Percentiles rank a stretch among this genome's conserved stretches.
These are phyloP conservation scores for Polyrhizophydium stewartii DNA, from an alignment of 371 early-diverging fungal species.

Conservation along the genomic window DNA sequence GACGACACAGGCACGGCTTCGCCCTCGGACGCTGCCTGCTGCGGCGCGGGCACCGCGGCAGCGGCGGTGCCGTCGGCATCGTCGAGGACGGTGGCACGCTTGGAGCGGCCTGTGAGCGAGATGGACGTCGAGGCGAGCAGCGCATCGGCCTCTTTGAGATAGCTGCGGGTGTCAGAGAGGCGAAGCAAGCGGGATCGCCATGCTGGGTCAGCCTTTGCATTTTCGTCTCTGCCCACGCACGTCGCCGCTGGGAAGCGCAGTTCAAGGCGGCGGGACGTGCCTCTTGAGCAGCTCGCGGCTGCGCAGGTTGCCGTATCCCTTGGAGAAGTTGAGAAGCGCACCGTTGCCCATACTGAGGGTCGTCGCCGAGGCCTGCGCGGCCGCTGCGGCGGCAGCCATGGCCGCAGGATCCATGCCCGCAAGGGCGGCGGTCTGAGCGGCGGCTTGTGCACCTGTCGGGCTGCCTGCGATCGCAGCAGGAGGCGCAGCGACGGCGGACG, in stretches of 20 bases:
- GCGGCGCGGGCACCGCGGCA: not conserved
- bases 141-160: conserved; percentile 37
- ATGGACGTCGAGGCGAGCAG: conserved; percentile 14
- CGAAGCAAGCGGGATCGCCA: too few species aligned
- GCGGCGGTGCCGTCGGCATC: too few species aligned
- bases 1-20: too few species aligned
- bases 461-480: too few species aligned
- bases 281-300: conserved; percentile 74
- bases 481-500: too few species aligned
- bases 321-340: conserved; percentile 32
- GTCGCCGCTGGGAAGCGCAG: too few species aligned
- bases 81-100: not conserved
- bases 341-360: conserved; percentile 2
- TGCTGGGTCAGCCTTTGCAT: too few species aligned
- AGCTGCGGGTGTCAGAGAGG: conserved; percentile 13
- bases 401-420: not conserved
- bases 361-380: not conserved
- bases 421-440: too few species aligned
- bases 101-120: not conserved
- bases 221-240: too few species aligned
- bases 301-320: conserved; percentile 48
- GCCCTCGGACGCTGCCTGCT: too few species aligned
- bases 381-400: not conserved
- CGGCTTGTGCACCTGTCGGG: too few species aligned
- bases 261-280: too few species aligned